These are phyloP conservation scores for Vitis amurensis DNA, from an alignment of 164 flowering plant genomes.

Conservation along the genomic window DNA sequence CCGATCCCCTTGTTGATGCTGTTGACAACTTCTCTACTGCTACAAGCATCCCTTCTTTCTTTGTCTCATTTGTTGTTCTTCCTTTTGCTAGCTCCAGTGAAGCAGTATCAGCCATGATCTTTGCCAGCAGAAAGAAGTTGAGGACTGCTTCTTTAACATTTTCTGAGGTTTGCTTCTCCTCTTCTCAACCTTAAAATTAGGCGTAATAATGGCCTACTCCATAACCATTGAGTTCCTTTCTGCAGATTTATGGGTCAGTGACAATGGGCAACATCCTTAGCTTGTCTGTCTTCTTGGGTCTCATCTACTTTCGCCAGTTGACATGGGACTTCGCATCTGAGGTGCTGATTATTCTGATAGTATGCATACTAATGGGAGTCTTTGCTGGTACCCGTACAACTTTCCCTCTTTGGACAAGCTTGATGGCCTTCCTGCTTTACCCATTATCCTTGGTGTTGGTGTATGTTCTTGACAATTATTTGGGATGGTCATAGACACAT, in stretches of 20 bases:
- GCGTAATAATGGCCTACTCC: background rate
- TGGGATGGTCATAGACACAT: slow-evolving; percentile 19
- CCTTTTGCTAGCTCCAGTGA: slow-evolving; percentile 51
- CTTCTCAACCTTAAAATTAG: background rate
- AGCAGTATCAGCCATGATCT: slow-evolving; percentile 33
- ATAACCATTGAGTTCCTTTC: too few species aligned
- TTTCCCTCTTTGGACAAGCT: slow-evolving; percentile 24
- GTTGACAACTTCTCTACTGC: slow-evolving; percentile 47
- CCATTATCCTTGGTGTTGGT: slow-evolving; percentile 17
- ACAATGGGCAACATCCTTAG: slow-evolving; percentile 36
- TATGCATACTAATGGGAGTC: slow-evolving; percentile 35
- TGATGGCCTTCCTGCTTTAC: slow-evolving; percentile 14
- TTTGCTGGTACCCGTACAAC: slow-evolving; percentile 30
- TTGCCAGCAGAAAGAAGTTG: slow-evolving; percentile 35
- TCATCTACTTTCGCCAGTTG: slow-evolving; percentile 28
- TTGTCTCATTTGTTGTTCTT: slow-evolving; percentile 38
- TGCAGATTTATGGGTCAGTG: slow-evolving; percentile 34
- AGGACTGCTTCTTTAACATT: slow-evolving; percentile 46
- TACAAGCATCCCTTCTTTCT: slow-evolving; percentile 44
- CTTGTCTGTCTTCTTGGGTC: slow-evolving; percentile 29
- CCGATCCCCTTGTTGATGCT: slow-evolving; percentile 52
- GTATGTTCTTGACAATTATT: slow-evolving; percentile 12
- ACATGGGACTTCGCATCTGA: slow-evolving; percentile 42
- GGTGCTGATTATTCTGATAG: slow-evolving; percentile 32
- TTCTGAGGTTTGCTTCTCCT: slow-evolving; percentile 42